Conservation (phyloP, 495 filamentous ascomycete genomes). For the Aspergillus coremiiformis region DNA sequence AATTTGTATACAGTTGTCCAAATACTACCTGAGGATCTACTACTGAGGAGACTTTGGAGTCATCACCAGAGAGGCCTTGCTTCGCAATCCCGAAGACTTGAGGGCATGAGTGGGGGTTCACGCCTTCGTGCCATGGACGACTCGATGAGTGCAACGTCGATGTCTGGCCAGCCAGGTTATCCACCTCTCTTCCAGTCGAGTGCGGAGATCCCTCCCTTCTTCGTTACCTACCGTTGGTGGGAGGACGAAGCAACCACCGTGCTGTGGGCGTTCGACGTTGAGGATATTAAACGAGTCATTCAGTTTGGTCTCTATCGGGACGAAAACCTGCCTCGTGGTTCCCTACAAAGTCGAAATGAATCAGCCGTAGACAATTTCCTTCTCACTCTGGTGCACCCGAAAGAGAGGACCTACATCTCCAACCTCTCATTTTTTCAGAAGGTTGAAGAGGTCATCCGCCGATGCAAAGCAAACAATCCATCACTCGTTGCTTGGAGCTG, state of each 20-base stretch:
- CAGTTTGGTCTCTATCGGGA: slow-evolving; percentile 33
- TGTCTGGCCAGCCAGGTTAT: slow-evolving; percentile 19
- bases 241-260: slow-evolving; percentile 36
- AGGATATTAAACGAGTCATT: slow-evolving; percentile 33
- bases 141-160: slow-evolving; percentile 2
- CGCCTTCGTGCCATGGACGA: neutral
- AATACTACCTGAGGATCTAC: no score
- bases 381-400: slow-evolving; percentile 18
- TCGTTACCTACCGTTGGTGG: slow-evolving; percentile 33
- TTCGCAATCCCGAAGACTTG: neutral
- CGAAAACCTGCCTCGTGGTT: slow-evolving; percentile 27
- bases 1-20: neutral
- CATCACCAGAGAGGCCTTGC: neutral
- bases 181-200: slow-evolving; percentile 26
- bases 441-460: slow-evolving; percentile 38
- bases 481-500: slow-evolving; percentile 30
- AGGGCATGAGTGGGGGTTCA: slow-evolving; percentile 7
- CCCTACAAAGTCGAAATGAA: slow-evolving; percentile 26
- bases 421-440: slow-evolving; percentile 32
- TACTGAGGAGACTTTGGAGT: neutral
- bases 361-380: slow-evolving; percentile 31
- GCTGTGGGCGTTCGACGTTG: slow-evolving; percentile 37
- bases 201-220: slow-evolving; percentile 29
- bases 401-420: slow-evolving; percentile 22
- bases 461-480: slow-evolving; percentile 19